Conservation (phyloP, 805 yeast genomes). For the Danielia reshetovae region DNA sequence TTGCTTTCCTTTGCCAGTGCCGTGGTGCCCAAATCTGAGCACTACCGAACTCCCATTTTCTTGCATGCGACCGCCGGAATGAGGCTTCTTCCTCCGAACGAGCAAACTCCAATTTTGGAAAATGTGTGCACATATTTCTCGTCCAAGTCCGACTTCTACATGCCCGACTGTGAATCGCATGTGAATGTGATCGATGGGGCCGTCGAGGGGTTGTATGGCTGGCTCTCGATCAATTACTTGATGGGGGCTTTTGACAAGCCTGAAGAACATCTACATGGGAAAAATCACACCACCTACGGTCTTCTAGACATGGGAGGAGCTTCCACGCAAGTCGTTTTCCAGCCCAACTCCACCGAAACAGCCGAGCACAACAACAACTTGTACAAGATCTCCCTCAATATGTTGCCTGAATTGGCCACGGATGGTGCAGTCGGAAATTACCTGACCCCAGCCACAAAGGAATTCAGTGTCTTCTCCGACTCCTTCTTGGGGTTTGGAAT, state of each 20-base stretch:
- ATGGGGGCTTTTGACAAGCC: slow-evolving; percentile 43
- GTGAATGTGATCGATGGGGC: slow-evolving; percentile 61
- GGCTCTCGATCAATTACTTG: slow-evolving; percentile 60
- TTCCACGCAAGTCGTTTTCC: slow-evolving; percentile 61
- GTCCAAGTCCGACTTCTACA: slow-evolving; percentile 44
- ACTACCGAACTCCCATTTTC: slow-evolving; percentile 60
- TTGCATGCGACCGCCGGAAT: slow-evolving; percentile 70
- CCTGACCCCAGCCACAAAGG: slow-evolving; percentile 18
- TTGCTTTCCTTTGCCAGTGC: slow-evolving; percentile 46
- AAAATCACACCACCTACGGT: slow-evolving; percentile 49
- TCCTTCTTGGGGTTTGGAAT: slow-evolving; percentile 62
- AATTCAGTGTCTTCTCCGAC: slow-evolving; percentile 46
- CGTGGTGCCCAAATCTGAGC: slow-evolving; percentile 58
- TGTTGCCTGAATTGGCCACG: slow-evolving; percentile 23
- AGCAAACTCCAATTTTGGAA: slow-evolving; percentile 43
- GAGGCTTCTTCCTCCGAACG: slow-evolving; percentile 52
- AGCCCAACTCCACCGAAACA: slow-evolving; percentile 47
- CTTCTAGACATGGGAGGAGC: slow-evolving; percentile 64
- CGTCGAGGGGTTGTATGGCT: slow-evolving; percentile 61
- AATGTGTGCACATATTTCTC: slow-evolving; percentile 49
- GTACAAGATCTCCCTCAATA: slow-evolving; percentile 41
- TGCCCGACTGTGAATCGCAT: slow-evolving; percentile 62
- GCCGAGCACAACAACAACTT: slow-evolving; percentile 44
- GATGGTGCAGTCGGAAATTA: slow-evolving; percentile 2
- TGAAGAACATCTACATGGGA: slow-evolving; percentile 37